Evolutionary conservation across 257 asterid species (phyloP), one percentile per base, ranked within the genome.

Genomic region (Striga asiatica): DNA sequence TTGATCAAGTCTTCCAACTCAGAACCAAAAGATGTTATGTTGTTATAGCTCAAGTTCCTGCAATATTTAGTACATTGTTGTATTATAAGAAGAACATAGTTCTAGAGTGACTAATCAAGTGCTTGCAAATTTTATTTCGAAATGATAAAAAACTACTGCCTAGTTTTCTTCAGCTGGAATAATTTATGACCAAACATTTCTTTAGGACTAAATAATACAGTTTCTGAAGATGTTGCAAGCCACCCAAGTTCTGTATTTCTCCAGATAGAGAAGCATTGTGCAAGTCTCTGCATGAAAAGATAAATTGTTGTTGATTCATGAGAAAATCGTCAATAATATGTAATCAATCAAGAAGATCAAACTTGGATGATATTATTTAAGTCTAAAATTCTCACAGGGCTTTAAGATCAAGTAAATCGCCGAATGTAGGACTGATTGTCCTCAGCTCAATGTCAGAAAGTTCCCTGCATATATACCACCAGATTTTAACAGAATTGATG

Each of bases 11-110:
- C 93, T 57, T 78, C 88, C 32, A 89, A 68, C 57, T 86, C 98
- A 25, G 94, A 79, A 66, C 98, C 96, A 58, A 89, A 78, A 50
- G 86, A 76, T 13, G 93, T 81, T 21, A 89, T 76, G 61, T 56
- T 82, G 50, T 89, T 89, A 81, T 83, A 89, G 77, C 98, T 89
- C 79, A 89, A 72, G 75, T 89, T 83, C 77, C 98, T 89, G 91
- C 65, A 76, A 8, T 12, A 20, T 46, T 47, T 18, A 67, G 39
- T 42, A 53, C 31, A 24, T 12, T n/a, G n/a, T n/a, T n/a, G n/a
- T n/a, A n/a, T n/a, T n/a, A n/a, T n/a, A n/a, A n/a, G n/a, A n/a
- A n/a, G n/a, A n/a, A n/a, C n/a, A n/a, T n/a, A n/a, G n/a, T n/a
- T n/a, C n/a, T n/a, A n/a, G n/a, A n/a, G n/a, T n/a, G n/a, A n/a